Conservation (phyloP, 2,329 filamentous ascomycete species). For the Aspergillus hiratsukae region DNA sequence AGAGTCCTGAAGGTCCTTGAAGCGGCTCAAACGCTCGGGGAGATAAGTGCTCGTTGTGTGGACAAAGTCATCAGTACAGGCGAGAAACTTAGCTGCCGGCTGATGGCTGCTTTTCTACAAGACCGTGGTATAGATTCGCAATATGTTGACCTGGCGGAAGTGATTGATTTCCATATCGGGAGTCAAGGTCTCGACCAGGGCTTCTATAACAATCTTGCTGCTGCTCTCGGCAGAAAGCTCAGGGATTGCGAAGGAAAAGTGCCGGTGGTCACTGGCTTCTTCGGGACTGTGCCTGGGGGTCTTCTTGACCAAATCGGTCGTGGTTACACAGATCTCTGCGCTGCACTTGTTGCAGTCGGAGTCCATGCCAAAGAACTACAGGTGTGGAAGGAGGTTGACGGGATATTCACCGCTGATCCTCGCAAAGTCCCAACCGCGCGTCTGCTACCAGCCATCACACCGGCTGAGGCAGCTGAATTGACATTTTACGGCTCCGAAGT, state of each 20-base stretch:
- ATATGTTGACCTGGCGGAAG: slow-evolving; percentile 83
- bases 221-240: slow-evolving; percentile 60
- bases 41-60: slow-evolving; percentile 73
- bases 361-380: slow-evolving; percentile 84
- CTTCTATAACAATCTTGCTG: slow-evolving; percentile 66
- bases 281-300: slow-evolving; percentile 86
- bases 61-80: slow-evolving; percentile 91
- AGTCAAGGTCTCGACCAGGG: slow-evolving; percentile 56
- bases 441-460: slow-evolving; percentile 82
- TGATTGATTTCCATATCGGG: slow-evolving; percentile 61
- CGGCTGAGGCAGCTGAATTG: slow-evolving; percentile 89
- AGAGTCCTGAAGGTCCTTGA: slow-evolving; percentile 71
- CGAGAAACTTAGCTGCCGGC: slow-evolving; percentile 90
- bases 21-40: slow-evolving; percentile 56
- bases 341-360: slow-evolving; percentile 84
- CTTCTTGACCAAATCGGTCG: slow-evolving; percentile 88
- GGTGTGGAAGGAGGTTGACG: slow-evolving; percentile 98
- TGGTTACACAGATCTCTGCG: slow-evolving; percentile 95
- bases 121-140: slow-evolving; percentile 78
- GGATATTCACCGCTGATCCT: slow-evolving; percentile 83
- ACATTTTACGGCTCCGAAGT: slow-evolving; percentile 95
- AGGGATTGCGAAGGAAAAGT: slow-evolving; percentile 62
- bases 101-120: slow-evolving; percentile 79
- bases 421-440: slow-evolving; percentile 89
- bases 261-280: slow-evolving; percentile 86